Conservation (phyloP, 805 yeast species). For the Hanseniaspora lindneri region DNA sequence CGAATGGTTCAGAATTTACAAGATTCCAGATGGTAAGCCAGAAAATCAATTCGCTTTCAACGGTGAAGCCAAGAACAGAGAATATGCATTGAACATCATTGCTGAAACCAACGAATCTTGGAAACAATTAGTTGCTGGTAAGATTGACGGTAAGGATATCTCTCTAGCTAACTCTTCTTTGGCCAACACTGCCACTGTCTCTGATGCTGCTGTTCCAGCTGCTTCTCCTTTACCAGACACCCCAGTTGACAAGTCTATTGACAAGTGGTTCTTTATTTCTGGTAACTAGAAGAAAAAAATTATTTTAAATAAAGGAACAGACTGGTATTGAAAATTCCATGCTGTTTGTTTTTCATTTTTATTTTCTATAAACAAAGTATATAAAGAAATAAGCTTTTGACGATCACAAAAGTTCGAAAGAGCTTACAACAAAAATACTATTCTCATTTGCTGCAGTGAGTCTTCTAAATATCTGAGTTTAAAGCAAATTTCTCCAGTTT, state of each 20-base stretch:
- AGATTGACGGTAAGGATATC: slow-evolving; percentile 53
- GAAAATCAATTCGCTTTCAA: slow-evolving; percentile 93
- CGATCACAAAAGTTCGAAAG: not conserved
- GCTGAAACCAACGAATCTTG: slow-evolving; percentile 77
- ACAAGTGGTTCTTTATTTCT: slow-evolving; percentile 97
- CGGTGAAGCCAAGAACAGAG: slow-evolving; percentile 79
- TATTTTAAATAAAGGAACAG: too few relatives aligned
- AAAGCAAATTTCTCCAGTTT: slow-evolving; percentile 52
- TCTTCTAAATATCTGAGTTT: slow-evolving; percentile 30
- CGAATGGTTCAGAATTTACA: slow-evolving; percentile 97
- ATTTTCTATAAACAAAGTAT: too few relatives aligned
- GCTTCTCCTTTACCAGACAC: slow-evolving; percentile 70
- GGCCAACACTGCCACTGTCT: slow-evolving; percentile 41
- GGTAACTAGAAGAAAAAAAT: too few relatives aligned
- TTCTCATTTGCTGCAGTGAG: not conserved
- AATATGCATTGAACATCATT: slow-evolving; percentile 74
- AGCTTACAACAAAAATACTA: not conserved
- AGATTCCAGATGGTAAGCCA: slow-evolving; percentile 96
- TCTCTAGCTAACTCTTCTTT: slow-evolving; percentile 68
- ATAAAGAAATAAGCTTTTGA: too few relatives aligned
- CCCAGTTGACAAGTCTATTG: slow-evolving; percentile 90
- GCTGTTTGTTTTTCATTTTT: not conserved
- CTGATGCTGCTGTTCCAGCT: slow-evolving; percentile 49
- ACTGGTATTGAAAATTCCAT: too few relatives aligned
- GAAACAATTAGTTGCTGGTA: slow-evolving; percentile 60